A percentile compares a stretch with the other conserved stretches of the same genome.
phyloP scores from a whole-genome alignment of 768 basidiomycete species.

The Serpula lacrymans region DNA sequence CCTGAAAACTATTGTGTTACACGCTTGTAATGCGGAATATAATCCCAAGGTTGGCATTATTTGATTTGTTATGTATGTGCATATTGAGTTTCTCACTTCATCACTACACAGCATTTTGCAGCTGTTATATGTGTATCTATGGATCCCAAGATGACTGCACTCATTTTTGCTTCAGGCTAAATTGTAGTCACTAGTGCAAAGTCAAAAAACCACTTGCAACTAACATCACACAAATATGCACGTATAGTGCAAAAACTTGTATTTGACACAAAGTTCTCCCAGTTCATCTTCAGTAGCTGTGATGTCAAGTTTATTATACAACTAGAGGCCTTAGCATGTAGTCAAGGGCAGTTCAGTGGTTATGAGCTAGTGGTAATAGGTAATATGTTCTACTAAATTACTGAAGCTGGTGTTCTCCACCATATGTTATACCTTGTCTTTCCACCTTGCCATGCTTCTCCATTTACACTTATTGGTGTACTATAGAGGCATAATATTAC shows the following conservation, averaged over 20 bases:
- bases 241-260: slow-evolving; percentile 96
- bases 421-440: no score
- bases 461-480: no score
- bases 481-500: no score
- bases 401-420: slow-evolving; percentile 10
- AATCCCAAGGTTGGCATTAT: slow-evolving; percentile 87
- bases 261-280: slow-evolving; percentile 93
- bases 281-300: slow-evolving; percentile 92
- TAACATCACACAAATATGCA: slow-evolving; percentile 92
- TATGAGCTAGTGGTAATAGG: slow-evolving; percentile 90
- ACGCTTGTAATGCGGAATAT: slow-evolving; percentile 94
- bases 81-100: slow-evolving; percentile 51
- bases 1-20: slow-evolving; percentile 91
- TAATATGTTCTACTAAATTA: not conserved
- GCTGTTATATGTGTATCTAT: slow-evolving; percentile 98
- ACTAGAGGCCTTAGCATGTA: slow-evolving; percentile 88
- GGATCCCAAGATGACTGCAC: slow-evolving; percentile 93
- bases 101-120: slow-evolving; percentile 83
- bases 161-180: slow-evolving; percentile 96
- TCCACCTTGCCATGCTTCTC: no score
- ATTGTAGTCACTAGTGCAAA: slow-evolving; percentile 98
- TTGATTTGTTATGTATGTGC: slow-evolving; percentile 25
- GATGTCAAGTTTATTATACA: slow-evolving; percentile 96
- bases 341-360: slow-evolving; percentile 89
- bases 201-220: slow-evolving; percentile 88